Base-by-base conservation (phyloP, 2,329 filamentous ascomycete genomes). In the Pseudofabraea citricarpa region DNA sequence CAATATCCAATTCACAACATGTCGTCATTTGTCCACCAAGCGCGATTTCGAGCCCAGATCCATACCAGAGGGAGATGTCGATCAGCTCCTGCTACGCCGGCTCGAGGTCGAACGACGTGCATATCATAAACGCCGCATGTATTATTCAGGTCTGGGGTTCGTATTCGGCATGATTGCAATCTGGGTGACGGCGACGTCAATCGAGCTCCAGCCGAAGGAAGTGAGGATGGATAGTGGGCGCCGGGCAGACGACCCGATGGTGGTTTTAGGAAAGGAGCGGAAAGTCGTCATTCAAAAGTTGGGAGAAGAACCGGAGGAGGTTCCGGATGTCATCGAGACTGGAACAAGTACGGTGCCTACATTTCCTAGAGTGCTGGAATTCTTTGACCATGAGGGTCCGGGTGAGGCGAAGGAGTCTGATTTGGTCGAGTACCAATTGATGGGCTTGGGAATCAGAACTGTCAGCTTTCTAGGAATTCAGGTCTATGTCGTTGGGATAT, bases 401-500 rank as follows among this genome's bases (percentile, higher is more conserved):
- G 13, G 15, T 2, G 50, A 36, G 8, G 20, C 43, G 9, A 37
- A 38, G 5, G 51, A 55, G 29, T 49, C 53, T 44, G 33, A 46
- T 26, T 59, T 68, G 47, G 74, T 65, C 56, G 85, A 95, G 56
- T 97, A 96, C 64, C 90, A 89, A 18, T 75, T 97, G 0, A 77
- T 97, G 6, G 93, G 93, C 0, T 69, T 96, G 5, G 93, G 93
- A 15, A 83, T 94, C 50, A 80, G 93, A 43, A 90, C 85, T 1
- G 93, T 98, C 23, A 94, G 87, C 19, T 95, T 97, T 64, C 69
- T 97, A 35, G 72, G 79, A 38, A 89, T 98, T 35, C 84, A 95
- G 63, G 93, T 98, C 41, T 98, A 98, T 68, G 86, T 97, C 15
- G 86, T 95, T 0, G 93, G 91, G 13, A 80, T 94, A 56, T 98